Evolutionary conservation across 1,284 basidiomycete species (phyloP), one percentile per base, ranked within the genome.

Genomic region (Xanthoconium separans): DNA sequence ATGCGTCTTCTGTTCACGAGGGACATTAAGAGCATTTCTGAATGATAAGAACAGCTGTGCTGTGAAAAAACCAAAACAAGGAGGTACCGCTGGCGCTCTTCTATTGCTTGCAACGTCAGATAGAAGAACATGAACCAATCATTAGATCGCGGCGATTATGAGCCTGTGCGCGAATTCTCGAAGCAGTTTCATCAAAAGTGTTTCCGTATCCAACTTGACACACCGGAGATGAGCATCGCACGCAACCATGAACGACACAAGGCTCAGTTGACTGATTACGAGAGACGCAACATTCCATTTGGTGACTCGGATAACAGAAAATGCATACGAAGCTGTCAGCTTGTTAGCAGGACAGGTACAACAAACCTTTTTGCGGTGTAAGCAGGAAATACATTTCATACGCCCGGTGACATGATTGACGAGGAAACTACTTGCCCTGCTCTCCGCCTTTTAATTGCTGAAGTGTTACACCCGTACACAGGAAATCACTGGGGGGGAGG

Each of bases 401-500:
- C 53, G 53, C 57, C 56, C 34, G 47, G 50, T 55, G 34, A 63
- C 57, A 66, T 53, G 46, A 56, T 45, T 54, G 58, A 61, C 58
- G 44, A 56, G 40, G 45, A 54, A 58, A 59, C 69, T 57, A 70
- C 55, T 61, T 56, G 64, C 41, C 56, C 65, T 54, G 57, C 68
- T 58, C 68, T 58, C 58, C 56, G 51, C 59, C 47, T 48, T 60
- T 58, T 41, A 50, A 44, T 43, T 54, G 47, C 54, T 47, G 52
- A 31, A 50, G 46, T 36, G 51, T 54, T 51, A 58, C 44, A 54
- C 47, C 41, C 39, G 29, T 30, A 44, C 30, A 60, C 40, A 41
- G 41, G 20, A 42, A 24, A 46, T 65, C 47, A 75, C 60, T 75
- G 71, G 40, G 74, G 72, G 40, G 72, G 72, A 47, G 73, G 73